Evolutionary conservation across 1,139 yeast genomes (phyloP).

Genomic region (Pichia norvegensis): DNA sequence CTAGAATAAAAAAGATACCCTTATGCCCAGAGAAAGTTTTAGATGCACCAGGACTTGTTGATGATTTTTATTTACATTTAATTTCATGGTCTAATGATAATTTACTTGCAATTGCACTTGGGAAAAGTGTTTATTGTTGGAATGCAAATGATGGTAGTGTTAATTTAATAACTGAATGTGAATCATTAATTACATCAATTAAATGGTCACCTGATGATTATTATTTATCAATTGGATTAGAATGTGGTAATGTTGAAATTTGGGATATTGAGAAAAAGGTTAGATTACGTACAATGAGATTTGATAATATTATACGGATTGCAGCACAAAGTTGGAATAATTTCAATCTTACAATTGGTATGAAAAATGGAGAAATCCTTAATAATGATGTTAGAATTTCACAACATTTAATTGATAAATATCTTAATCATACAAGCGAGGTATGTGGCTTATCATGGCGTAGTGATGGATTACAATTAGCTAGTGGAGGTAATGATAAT

Average conservation of each 20-base stretch:
- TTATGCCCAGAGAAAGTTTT: constrained; percentile 87
- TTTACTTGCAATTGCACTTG: constrained; percentile 83
- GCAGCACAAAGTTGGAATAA: constrained; percentile 84
- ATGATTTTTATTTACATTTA: constrained; percentile 84
- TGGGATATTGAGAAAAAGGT: constrained; percentile 86
- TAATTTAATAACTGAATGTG: constrained; percentile 53
- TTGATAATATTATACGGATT: constrained; percentile 61
- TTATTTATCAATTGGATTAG: constrained; percentile 76
- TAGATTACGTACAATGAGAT: constrained; percentile 66
- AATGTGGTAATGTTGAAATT: constrained; percentile 79
- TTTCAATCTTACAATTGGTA: constrained; percentile 75
- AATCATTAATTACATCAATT: constrained; percentile 58
- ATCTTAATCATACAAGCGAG: constrained; percentile 73
- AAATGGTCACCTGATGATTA: constrained; percentile 92
- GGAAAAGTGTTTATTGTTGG: constrained; percentile 83
- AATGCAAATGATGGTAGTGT: constrained; percentile 83
- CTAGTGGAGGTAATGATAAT: constrained; percentile 94
- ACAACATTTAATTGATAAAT: constrained; percentile 56
- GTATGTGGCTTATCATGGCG: constrained; percentile 91
- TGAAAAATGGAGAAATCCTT: constrained; percentile 74
- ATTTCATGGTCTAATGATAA: constrained; percentile 85
- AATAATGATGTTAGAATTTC: constrained; percentile 92
- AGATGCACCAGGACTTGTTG: constrained; percentile 93
- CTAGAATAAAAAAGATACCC: constrained; percentile 59
- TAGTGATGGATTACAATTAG: constrained; percentile 74